Evolutionary conservation across 441 rosid species (phyloP), one percentile per base, ranked within the genome.

Genomic region (Jatropha podagrica): DNA sequence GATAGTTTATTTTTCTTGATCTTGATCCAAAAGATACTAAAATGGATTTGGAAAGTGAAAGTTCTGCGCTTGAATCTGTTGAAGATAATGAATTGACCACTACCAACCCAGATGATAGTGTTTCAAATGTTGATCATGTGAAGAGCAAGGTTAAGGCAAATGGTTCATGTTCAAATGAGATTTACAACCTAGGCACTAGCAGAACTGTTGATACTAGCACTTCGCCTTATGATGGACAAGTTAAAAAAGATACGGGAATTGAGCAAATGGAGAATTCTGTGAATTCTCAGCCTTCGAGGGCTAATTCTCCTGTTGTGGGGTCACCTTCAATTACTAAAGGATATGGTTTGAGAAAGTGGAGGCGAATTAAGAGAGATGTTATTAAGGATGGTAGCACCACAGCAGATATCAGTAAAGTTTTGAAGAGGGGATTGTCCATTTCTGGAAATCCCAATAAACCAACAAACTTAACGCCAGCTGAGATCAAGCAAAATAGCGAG

Each of bases 271-370:
- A 44, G 55, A 66, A 64, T 61, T 71, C 79, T 15, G 65, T n/a
- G 65, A 67, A 65, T 68, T 80, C 79, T 0, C 69, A 76, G 41
- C 79, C 81, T 54, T 40, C 20, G 15, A 56, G 70, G 1, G 79
- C 76, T 15, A 68, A 74, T 58, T 81, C 85, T 59, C 77, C 87
- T 20, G 61, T 32, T 75, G 80, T 56, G 48, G 77, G 60, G 40
- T 78, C 85, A 18, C 69, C 89, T 81, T 78, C 83, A 27, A 32
- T 83, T 0, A 20, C 74, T 8, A 91, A 87, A 72, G 94, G 95
- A 5, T 80, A 75, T 78, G 96, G 98, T 27, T 79, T 90, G 87
- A 89, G 80, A 85, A 89, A 89, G 82, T 90, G 97, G 98, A 85
- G 85, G 83, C 86, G 95, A 62, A 80, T 81, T 66, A 86, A 75